Evolutionary conservation across 2,329 filamentous ascomycete species (phyloP).

Genomic region (Pyricularia pennisetigena): DNA sequence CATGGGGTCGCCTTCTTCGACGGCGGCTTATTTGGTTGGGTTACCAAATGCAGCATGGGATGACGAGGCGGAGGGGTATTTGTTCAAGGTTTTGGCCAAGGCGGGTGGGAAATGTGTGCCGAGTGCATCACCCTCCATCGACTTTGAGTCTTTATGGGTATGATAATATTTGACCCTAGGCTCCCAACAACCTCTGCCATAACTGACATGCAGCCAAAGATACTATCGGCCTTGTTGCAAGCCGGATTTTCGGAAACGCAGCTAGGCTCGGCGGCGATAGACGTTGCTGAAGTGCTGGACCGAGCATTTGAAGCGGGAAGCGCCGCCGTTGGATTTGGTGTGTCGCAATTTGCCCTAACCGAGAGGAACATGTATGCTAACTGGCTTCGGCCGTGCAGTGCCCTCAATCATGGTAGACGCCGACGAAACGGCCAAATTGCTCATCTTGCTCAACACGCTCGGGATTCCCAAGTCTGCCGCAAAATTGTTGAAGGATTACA

Average conservation of each 20-base stretch:
- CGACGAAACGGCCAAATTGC: not conserved
- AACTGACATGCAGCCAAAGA: not conserved
- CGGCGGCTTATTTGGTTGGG: not conserved
- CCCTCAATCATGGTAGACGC: too few relatives aligned
- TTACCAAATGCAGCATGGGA: not conserved
- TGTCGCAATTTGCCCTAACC: not conserved
- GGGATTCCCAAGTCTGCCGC: not conserved
- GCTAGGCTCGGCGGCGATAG: not conserved
- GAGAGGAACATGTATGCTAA: not conserved
- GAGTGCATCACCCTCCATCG: not conserved
- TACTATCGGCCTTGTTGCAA: not conserved
- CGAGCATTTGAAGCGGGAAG: not conserved
- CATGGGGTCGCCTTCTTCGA: not conserved
- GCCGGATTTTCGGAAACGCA: not conserved
- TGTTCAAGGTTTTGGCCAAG: not conserved
- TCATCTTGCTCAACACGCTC: not conserved
- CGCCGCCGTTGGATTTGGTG: not conserved
- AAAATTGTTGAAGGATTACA: not conserved
- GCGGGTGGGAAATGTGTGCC: not conserved
- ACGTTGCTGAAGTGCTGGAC: not conserved
- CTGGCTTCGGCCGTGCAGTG: too few relatives aligned
- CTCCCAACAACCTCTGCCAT: not conserved
- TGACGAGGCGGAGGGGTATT: not conserved
- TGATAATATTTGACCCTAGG: not conserved
- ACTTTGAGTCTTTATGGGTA: not conserved